Percentiles rank a stretch among this genome's conserved stretches.
phyloP scores from a whole-genome alignment of 805 yeast genomes.

The Candida insectorum region DNA sequence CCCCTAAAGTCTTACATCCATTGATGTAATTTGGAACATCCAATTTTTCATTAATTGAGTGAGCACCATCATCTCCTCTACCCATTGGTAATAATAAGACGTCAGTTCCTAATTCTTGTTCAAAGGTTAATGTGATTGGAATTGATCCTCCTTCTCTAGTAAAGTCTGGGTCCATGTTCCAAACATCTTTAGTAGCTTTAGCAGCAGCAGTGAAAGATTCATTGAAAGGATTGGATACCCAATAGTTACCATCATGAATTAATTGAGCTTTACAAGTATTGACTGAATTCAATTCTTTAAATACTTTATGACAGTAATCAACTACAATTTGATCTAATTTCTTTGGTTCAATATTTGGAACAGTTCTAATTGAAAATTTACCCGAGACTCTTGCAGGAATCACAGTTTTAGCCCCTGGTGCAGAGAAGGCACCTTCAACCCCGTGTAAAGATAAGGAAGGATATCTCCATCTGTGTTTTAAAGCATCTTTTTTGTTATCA shows the following conservation, averaged over 20 bases:
- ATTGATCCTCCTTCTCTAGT: constrained; percentile 99
- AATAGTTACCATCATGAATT: constrained; percentile 93
- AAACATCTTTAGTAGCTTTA: constrained; percentile 89
- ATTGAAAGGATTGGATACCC: constrained; percentile 94
- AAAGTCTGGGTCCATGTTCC: constrained; percentile 93
- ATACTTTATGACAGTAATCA: constrained; percentile 63
- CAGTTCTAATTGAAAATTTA: constrained; percentile 95
- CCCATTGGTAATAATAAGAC: constrained; percentile 96
- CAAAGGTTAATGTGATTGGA: constrained; percentile 94
- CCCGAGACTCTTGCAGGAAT: constrained; percentile 94
- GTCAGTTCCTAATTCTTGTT: constrained; percentile 77
- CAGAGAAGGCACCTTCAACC: constrained; percentile 94
- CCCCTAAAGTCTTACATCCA: constrained; percentile 91
- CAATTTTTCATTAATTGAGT: constrained; percentile 93
- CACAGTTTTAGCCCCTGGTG: constrained; percentile 96
- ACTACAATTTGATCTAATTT: constrained; percentile 77
- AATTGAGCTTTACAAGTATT: constrained; percentile 71
- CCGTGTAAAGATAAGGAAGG: constrained; percentile 97
- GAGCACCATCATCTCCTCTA: constrained; percentile 99
- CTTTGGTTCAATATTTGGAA: constrained; percentile 83
- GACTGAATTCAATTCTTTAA: constrained; percentile 69
- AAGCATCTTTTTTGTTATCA: constrained; percentile 74
- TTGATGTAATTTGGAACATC: constrained; percentile 85
- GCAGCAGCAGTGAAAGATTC: constrained; percentile 91
- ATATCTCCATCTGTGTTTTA: constrained; percentile 98